phyloP scores from a whole-genome alignment of 176 grass and related monocot genomes.

The Alopecurus myosuroides region DNA sequence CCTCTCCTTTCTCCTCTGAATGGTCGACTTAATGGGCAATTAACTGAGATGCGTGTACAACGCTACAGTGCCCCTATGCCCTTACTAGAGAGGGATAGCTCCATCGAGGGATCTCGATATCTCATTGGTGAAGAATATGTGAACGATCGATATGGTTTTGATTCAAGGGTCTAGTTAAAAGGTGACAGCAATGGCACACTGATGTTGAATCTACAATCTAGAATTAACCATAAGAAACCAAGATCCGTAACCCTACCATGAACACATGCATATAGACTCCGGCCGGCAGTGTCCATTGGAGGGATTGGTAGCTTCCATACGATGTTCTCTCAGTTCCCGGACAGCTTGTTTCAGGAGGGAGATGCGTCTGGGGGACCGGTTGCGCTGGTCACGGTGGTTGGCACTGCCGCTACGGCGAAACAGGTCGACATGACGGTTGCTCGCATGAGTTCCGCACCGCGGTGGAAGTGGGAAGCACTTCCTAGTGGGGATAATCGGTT shows the following conservation, averaged over 20 bases:
- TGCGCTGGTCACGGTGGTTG: no score
- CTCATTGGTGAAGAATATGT: slow-evolving; percentile 15
- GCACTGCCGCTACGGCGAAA: no score
- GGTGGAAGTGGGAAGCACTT: no score
- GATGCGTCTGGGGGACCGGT: no score
- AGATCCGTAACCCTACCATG: not conserved
- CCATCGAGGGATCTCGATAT: not conserved
- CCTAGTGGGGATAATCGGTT: no score
- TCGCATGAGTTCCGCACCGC: no score
- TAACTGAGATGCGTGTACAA: not conserved
- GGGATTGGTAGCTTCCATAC: no score
- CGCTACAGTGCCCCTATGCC: slow-evolving; percentile 27
- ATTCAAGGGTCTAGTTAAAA: not conserved
- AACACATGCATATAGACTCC: no score
- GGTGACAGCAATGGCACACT: not conserved
- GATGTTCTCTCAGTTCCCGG: no score
- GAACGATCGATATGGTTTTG: not conserved
- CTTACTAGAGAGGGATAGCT: not conserved
- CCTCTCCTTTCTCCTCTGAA: not conserved
- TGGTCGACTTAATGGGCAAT: not conserved
- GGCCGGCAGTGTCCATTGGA: no score
- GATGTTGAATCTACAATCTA: not conserved
- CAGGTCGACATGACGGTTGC: no score
- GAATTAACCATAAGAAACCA: not conserved
- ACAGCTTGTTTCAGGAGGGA: no score